Evolutionary conservation across 108 stramenopile species (phyloP).

Genomic region (Halocafeteria seosinensis): DNA sequence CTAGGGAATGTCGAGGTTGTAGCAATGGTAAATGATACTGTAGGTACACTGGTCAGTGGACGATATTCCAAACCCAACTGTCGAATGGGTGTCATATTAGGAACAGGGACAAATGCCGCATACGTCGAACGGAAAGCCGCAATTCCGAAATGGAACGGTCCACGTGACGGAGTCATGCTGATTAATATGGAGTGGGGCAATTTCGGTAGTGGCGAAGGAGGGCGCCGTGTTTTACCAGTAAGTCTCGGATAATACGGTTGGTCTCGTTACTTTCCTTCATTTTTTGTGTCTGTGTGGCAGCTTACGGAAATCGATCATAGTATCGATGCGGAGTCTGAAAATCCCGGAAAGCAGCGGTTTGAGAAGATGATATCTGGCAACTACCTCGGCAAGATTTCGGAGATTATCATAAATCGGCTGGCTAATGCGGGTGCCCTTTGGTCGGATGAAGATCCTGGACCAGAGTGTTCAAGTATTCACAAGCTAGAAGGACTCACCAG

Average conservation of each 20-base stretch:
- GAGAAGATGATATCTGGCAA: slow-evolving; percentile 15
- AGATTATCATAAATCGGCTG: not conserved
- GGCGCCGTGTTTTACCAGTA: not conserved
- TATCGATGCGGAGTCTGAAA: not conserved
- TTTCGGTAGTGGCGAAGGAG: not conserved
- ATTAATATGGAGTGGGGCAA: slow-evolving; percentile 16
- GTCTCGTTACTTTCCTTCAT: too few species aligned
- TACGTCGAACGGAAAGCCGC: slow-evolving; percentile 10
- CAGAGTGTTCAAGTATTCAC: too few species aligned
- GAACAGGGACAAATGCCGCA: slow-evolving; percentile 16
- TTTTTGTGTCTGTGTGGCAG: too few species aligned
- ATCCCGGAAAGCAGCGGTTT: slow-evolving; percentile 6
- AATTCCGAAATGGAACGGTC: slow-evolving; percentile 9
- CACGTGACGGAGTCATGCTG: not conserved
- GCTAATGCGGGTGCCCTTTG: slow-evolving; percentile 3
- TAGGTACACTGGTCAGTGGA: slow-evolving; percentile 6
- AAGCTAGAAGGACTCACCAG: too few species aligned
- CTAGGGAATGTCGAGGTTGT: not conserved
- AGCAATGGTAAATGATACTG: slow-evolving; percentile 9
- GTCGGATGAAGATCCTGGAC: not conserved
- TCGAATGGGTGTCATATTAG: slow-evolving; percentile 9
- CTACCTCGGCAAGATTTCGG: slow-evolving; percentile 7
- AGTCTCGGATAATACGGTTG: too few species aligned
- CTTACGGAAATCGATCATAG: not conserved
- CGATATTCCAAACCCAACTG: not conserved